Base-by-base conservation (phyloP, 441 rosid genomes). In the Gossypium lobatum region DNA sequence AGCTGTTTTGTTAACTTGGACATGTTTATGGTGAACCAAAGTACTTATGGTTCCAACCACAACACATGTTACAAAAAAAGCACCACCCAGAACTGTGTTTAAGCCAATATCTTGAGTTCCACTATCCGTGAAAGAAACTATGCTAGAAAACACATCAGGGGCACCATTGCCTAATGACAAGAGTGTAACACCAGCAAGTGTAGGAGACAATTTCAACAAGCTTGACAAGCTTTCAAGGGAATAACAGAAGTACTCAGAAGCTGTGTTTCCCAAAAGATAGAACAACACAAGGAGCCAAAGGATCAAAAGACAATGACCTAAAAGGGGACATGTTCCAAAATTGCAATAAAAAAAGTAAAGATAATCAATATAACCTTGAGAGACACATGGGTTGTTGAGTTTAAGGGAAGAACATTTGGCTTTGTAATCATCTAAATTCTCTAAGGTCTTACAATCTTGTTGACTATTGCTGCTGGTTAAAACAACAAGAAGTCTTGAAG, bases 141-240 rank as follows among this genome's bases (percentile, higher is more conserved):
- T 73, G 78, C 91, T 88, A 0, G 98, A 75, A 70, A 93, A 91
- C 14, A 91, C 93, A 84, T 91, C 97, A 0, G 96, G 91, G 9
- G 97, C 93, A 2, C 98, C 98, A 74, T 93, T 91, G 10, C 98
- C 98, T 16, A 93, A 88, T 13, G 97, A 89, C 75, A 93, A 89
- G 18, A 93, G 86, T 37, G 98, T 93, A 17, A 90, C 89, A 28
- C 97, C 98, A 64, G 97, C 91, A 64, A 93, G 81, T 21, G 94
- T 88, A 1, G 95, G 95, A 60, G 95, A 86, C 73, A 93, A 78
- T 52, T 87, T 87, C 75, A 90, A 72, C 42, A 93, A 64, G 83
- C 76, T 77, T 0, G 98, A 90, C 14, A 93, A 70, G 72, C 83
- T 83, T 83, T 90, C 97, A 18, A 93, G 87, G 0, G 95, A 91